Conservation (phyloP, 2,329 filamentous ascomycete genomes). For the Calonectria hawksworthii region DNA sequence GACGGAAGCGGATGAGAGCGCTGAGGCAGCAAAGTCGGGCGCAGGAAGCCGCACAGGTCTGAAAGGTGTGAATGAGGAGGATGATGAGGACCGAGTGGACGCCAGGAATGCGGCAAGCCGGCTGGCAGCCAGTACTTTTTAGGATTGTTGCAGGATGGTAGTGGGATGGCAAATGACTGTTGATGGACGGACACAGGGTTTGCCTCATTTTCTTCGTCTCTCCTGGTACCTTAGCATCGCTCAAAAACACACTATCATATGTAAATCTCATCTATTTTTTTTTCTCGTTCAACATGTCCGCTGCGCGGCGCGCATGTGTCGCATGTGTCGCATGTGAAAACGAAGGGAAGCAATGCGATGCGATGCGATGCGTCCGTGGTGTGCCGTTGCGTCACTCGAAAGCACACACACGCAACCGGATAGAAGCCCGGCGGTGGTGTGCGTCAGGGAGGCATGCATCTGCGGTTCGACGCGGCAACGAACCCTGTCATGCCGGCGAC, state of each 20-base stretch:
- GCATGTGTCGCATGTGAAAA: conserved; percentile 4
- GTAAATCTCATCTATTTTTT: conserved; percentile 36
- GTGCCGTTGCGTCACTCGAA: conserved; percentile 13
- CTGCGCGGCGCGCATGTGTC: conserved; percentile 21
- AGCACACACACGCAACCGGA: conserved; percentile 9
- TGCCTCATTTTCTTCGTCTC: conserved; percentile 37
- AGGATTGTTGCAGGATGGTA: conserved; percentile 41
- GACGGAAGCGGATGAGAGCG: conserved; percentile 62
- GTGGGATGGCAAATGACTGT: conserved; percentile 29
- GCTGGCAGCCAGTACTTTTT: conserved; percentile 95
- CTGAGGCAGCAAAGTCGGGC: conserved; percentile 54
- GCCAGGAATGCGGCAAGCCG: conserved; percentile 95
- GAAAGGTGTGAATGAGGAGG: conserved; percentile 79
- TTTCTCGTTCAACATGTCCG: conserved; percentile 5
- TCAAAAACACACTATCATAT: conserved; percentile 41
- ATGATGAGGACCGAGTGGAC: conserved; percentile 94
- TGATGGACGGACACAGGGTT: conserved; percentile 31
- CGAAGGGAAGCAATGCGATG: conserved; percentile 5
- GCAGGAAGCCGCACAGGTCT: conserved; percentile 62
- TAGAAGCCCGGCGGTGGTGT: conserved; percentile 36
- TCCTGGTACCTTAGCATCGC: conserved; percentile 40
- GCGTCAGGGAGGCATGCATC: conserved; percentile 23
- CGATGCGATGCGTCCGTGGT: background rate
- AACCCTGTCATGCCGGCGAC: conserved; percentile 23
- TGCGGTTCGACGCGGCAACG: conserved; percentile 17